Percentiles rank a stretch among this genome's conserved stretches.
These are phyloP conservation scores for Phlebiopsis flavidoalba DNA, from an alignment of 768 basidiomycete genomes.

Conservation along the genomic window DNA sequence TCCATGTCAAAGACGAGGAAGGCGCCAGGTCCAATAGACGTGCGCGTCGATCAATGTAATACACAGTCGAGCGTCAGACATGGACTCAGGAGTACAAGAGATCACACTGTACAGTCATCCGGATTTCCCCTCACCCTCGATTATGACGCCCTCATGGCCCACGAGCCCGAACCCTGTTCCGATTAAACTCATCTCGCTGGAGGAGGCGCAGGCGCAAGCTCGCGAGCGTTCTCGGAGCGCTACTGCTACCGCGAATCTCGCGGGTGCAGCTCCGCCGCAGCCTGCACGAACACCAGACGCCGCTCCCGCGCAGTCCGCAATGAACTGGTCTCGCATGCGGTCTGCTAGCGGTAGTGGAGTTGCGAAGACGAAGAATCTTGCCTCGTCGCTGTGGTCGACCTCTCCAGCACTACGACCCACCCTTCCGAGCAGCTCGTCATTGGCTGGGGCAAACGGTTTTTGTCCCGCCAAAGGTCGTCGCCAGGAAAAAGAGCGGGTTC, in stretches of 20 bases:
- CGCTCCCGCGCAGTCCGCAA: constrained; percentile 11
- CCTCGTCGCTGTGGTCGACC: neutral
- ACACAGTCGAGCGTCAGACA: constrained; percentile 1
- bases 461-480: constrained; percentile 43
- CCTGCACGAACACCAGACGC: constrained; percentile 14
- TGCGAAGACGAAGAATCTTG: constrained; percentile 29
- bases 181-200: constrained; percentile 68
- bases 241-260: constrained; percentile 18
- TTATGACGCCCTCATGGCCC: constrained; percentile 31
- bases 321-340: constrained; percentile 40
- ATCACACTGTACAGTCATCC: neutral
- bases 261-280: constrained; percentile 15
- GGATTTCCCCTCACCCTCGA: neutral
- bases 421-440: neutral
- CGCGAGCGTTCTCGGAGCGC: constrained; percentile 51
- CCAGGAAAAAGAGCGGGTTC: constrained; percentile 79
- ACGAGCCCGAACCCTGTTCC: constrained; percentile 42
- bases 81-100: neutral
- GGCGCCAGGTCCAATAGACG: constrained; percentile 15
- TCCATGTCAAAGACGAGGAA: constrained; percentile 20
- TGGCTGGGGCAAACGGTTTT: neutral
- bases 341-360: constrained; percentile 52
- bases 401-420: constrained; percentile 11
- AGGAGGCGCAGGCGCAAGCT: constrained; percentile 67
- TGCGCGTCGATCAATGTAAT: neutral